These are phyloP conservation scores for Anthracocystis setariae DNA, from an alignment of 1,284 basidiomycete genomes.

Conservation along the genomic window DNA sequence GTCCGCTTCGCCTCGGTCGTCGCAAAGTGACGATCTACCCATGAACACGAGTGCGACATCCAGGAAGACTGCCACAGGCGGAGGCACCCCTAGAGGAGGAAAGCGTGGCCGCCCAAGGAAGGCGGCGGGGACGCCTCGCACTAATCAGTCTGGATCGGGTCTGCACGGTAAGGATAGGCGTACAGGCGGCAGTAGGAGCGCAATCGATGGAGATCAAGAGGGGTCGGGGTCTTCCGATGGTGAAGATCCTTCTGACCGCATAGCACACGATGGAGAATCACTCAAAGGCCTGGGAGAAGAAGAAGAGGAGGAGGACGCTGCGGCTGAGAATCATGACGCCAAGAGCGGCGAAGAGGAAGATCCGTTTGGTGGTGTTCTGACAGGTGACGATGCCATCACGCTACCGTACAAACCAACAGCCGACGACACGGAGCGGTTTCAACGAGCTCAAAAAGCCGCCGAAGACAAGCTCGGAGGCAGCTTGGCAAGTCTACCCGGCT, in stretches of 20 bases:
- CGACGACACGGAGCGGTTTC: slow-evolving; percentile 81
- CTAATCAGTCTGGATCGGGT: slow-evolving; percentile 10
- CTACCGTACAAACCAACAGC: slow-evolving; percentile 76
- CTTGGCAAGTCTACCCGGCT: slow-evolving; percentile 40
- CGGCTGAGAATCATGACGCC: slow-evolving; percentile 25
- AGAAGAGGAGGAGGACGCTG: slow-evolving; percentile 20
- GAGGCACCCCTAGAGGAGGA: slow-evolving; percentile 13
- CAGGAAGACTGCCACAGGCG: slow-evolving; percentile 11
- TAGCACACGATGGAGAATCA: slow-evolving; percentile 20
- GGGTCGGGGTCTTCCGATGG: slow-evolving; percentile 34
- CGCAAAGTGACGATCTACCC: slow-evolving; percentile 1
- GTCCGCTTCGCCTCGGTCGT: slow-evolving; percentile 27
- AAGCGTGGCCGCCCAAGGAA: slow-evolving; percentile 30
- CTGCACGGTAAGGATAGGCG: slow-evolving; percentile 12
- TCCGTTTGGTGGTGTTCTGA: slow-evolving; percentile 83
- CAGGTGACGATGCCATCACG: slow-evolving; percentile 78
- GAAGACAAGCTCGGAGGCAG: slow-evolving; percentile 73
- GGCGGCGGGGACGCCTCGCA: slow-evolving; percentile 14
- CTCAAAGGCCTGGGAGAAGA: slow-evolving; percentile 26
- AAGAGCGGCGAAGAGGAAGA: slow-evolving; percentile 58
- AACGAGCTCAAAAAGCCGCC: slow-evolving; percentile 76
- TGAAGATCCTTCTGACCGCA: slow-evolving; percentile 21
- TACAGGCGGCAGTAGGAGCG: slow-evolving; percentile 16
- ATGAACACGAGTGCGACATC: slow-evolving; percentile 11
- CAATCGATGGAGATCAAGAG: slow-evolving; percentile 17